These are phyloP conservation scores for Globisporangium abappressorium DNA, from an alignment of 352 stramenopile genomes.

Conservation along the genomic window DNA sequence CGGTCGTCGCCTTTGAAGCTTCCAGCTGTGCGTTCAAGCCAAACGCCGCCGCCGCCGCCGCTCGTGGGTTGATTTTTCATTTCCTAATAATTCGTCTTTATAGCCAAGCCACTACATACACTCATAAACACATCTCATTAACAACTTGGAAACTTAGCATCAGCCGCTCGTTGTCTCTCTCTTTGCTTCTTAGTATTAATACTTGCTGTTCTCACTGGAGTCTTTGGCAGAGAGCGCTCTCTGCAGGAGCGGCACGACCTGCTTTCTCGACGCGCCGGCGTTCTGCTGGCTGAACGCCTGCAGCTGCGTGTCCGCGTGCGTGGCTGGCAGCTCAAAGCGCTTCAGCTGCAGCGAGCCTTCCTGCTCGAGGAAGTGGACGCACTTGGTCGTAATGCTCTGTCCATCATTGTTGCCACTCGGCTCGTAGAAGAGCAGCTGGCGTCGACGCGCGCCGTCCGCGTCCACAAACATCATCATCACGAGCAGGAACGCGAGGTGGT, in stretches of 20 bases:
- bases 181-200: not conserved
- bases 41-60: not conserved
- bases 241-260: constrained; percentile 70
- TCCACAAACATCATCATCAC: constrained; percentile 70
- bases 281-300: constrained; percentile 60
- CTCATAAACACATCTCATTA: constrained; percentile 4
- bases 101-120: constrained; percentile 6
- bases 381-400: constrained; percentile 25
- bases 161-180: not conserved
- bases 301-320: constrained; percentile 28
- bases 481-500: constrained; percentile 57
- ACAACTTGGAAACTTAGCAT: constrained; percentile 1
- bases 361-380: constrained; percentile 32
- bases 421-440: constrained; percentile 67
- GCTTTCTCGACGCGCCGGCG: constrained; percentile 62
- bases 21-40: constrained; percentile 6
- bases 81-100: constrained; percentile 7
- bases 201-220: constrained; percentile 5
- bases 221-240: constrained; percentile 28
- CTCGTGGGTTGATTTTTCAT: constrained; percentile 13
- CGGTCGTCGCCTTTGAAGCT: not conserved
- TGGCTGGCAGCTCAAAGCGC: constrained; percentile 29
- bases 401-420: constrained; percentile 15
- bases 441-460: constrained; percentile 33
- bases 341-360: constrained; percentile 46